phyloP scores from a whole-genome alignment of 768 basidiomycete species.

The Mycena galericulata region DNA sequence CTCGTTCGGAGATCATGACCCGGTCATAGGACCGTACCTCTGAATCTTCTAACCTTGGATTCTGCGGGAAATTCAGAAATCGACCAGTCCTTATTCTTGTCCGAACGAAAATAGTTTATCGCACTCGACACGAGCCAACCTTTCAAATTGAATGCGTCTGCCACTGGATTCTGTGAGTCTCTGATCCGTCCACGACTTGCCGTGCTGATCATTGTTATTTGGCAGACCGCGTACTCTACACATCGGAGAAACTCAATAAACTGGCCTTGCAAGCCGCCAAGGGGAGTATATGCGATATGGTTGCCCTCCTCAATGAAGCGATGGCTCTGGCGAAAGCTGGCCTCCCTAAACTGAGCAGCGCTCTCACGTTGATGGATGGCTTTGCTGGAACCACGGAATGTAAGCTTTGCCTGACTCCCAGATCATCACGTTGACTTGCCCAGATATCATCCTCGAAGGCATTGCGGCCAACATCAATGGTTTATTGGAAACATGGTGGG shows the following conservation, averaged over 20 bases:
- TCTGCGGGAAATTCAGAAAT: constrained; percentile 32
- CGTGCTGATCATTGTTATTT: too few species aligned
- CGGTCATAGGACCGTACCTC: constrained; percentile 9
- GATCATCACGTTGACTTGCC: constrained; percentile 16
- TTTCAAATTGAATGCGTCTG: constrained; percentile 81
- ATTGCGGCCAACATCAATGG: constrained; percentile 48
- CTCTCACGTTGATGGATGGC: constrained; percentile 64
- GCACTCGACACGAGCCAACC: constrained; percentile 63
- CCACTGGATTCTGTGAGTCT: too few species aligned
- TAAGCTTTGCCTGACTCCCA: constrained; percentile 40
- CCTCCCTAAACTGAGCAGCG: constrained; percentile 65
- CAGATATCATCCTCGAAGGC: too few species aligned
- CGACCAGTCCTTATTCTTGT: constrained; percentile 64
- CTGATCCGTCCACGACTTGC: too few species aligned
- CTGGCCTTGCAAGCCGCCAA: too few species aligned
- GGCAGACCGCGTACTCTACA: too few species aligned
- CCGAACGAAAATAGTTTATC: constrained; percentile 62
- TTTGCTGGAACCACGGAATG: constrained; percentile 67
- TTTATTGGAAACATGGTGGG: constrained; percentile 74
- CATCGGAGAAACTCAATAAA: too few species aligned
- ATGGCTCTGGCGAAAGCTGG: too few species aligned
- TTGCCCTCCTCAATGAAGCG: too few species aligned
- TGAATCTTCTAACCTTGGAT: constrained; percentile 2
- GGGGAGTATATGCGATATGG: too few species aligned
- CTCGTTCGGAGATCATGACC: too few species aligned